A percentile compares a stretch with the other conserved stretches of the same genome.
Evolutionary conservation across 345 rosid species (phyloP).

Genomic region (Durio zibethinus): DNA sequence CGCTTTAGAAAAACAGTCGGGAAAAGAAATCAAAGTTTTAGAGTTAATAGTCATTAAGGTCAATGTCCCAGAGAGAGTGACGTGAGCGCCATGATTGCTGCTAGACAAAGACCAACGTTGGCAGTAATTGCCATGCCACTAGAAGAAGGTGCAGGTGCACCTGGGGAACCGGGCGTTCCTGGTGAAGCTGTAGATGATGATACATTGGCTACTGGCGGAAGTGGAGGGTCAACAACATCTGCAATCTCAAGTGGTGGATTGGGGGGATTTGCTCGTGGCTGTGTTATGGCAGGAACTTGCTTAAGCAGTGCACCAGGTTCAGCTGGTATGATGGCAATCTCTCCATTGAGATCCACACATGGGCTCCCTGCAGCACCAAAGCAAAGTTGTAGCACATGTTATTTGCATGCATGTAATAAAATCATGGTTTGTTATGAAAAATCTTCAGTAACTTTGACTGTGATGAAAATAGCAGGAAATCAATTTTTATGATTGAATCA

Average conservation of each 20-base stretch:
- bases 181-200: constrained; percentile 14
- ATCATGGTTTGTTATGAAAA: neutral
- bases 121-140: constrained; percentile 25
- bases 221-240: constrained; percentile 74
- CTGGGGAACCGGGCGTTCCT: constrained; percentile 11
- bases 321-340: constrained; percentile 45
- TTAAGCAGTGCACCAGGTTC: constrained; percentile 43
- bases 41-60: neutral
- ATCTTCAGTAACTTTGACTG: neutral
- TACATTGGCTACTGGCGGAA: constrained; percentile 53
- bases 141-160: constrained; percentile 26
- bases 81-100: constrained; percentile 32
- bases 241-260: constrained; percentile 42
- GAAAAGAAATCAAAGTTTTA: neutral
- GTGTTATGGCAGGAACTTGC: constrained; percentile 20
- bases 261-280: constrained; percentile 39
- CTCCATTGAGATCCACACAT: constrained; percentile 44
- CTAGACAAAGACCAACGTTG: constrained; percentile 32
- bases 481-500: neutral
- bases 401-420: neutral
- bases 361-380: constrained; percentile 47
- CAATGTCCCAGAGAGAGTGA: constrained; percentile 22
- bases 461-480: neutral
- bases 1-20: neutral
- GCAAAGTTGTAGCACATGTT: neutral